Base-by-base conservation (phyloP, 805 yeast species). In the Ogataea ramenticola region DNA sequence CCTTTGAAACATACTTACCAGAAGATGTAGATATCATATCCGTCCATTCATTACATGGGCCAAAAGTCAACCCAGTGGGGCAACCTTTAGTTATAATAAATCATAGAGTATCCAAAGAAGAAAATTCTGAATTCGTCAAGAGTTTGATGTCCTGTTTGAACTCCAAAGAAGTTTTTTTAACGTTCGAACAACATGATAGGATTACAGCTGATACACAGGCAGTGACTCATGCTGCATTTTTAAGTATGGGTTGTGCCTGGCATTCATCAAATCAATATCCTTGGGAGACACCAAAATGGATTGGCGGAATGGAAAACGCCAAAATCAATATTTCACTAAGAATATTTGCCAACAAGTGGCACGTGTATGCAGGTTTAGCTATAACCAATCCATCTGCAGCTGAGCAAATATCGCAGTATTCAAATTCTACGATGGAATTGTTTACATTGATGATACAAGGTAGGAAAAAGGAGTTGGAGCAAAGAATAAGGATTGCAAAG, bases 181-280 rank as follows among this genome's bases (percentile, higher is more conserved):
- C 87, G 0, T 96, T 93, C n/a, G 72, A 77, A 43, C 90, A 90
- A 58, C 99, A 93, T 61, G 99, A 93, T 61, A 78, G 75, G 54
- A 91, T 93, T 49, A 91, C 99, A 0, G 99, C 99, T 0, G 99
- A 93, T 61, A 93, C 98, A 2, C 99, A 93, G 62, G 98, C 98
- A 0, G 96, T 91, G 16, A 93, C 99, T 0, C 99, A 93, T 60
- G 97, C 97, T 12, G 98, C 97, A 0, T 93, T 93, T 57, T 68
- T 93, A 46, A 82, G 95, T 45, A 93, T 93, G 99, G 99, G 99
- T 5, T 79, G 81, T 8, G 98, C 98, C 7, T 93, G 99, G 99
- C 83, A 77, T 52, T 76, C 80, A 39, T 71, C 75, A 49, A 75
- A 82, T 56, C 82, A 85, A 59, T 93, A 88, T 59, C 99, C 99